A percentile compares a stretch with the other conserved stretches of the same genome.
These are phyloP conservation scores for Ilex asprella DNA, from an alignment of 257 asterid genomes.

Conservation along the genomic window DNA sequence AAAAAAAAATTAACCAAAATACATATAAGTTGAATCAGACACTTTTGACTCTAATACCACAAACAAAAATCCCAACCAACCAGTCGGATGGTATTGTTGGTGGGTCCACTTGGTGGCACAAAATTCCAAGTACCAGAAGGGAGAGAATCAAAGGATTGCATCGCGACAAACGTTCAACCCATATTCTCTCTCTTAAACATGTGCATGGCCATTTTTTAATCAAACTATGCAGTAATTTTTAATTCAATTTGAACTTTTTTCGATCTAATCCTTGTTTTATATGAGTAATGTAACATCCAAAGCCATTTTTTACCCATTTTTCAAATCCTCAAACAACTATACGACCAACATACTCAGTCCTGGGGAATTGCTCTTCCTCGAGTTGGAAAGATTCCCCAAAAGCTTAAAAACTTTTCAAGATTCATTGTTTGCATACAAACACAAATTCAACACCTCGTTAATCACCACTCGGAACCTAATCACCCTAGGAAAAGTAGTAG, in stretches of 20 bases:
- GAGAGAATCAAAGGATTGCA: not conserved
- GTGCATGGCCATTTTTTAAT: conserved; percentile 26
- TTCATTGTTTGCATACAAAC: conserved; percentile 7
- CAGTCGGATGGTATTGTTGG: no score
- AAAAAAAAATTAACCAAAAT: no score
- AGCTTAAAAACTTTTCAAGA: conserved; percentile 19
- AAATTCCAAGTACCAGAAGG: no score
- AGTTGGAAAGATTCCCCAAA: conserved; percentile 2
- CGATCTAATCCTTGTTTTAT: conserved; percentile 18
- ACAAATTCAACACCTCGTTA: no score
- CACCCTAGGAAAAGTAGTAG: no score
- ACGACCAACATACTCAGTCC: conserved; percentile 58
- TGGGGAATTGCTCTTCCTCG: conserved; percentile 25
- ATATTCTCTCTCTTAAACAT: conserved; percentile 63
- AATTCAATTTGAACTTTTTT: conserved; percentile 11
- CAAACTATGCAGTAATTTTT: no score
- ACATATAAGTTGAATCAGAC: no score
- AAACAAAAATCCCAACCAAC: no score
- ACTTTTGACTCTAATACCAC: no score
- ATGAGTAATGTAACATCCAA: conserved; percentile 1
- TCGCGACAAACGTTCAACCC: conserved; percentile 66
- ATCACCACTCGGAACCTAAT: no score
- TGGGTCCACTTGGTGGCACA: no score
- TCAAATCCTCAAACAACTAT: conserved; percentile 16
- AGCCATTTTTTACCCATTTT: not conserved